Evolutionary conservation across 2,329 filamentous ascomycete species (phyloP).

Genomic region (Anthostomella pinea): DNA sequence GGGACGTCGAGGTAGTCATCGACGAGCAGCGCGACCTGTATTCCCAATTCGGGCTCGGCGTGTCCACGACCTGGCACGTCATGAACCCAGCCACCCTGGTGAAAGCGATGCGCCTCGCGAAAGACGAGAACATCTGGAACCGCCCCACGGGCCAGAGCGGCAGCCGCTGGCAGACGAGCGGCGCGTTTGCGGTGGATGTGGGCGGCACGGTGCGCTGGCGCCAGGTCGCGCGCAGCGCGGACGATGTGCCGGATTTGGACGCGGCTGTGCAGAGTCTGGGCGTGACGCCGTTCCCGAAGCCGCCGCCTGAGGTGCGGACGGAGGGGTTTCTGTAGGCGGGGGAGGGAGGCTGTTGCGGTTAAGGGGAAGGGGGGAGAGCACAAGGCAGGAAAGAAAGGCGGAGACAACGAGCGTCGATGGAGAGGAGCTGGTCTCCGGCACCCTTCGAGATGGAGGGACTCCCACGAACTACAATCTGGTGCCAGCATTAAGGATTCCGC

Average conservation of each 20-base stretch:
- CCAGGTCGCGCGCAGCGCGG: constrained; percentile 44
- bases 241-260: constrained; percentile 53
- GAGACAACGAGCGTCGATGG: no score
- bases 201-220: constrained; percentile 53
- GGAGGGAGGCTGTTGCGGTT: not conserved
- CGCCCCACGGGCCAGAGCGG: constrained; percentile 63
- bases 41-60: constrained; percentile 63
- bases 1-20: constrained; percentile 56
- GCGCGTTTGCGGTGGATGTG: constrained; percentile 59
- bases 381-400: not conserved
- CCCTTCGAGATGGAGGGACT: no score
- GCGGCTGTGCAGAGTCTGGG: constrained; percentile 41
- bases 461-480: no score
- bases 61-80: constrained; percentile 60
- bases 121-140: constrained; percentile 64
- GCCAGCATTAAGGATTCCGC: no score
- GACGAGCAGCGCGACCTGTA: constrained; percentile 61
- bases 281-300: constrained; percentile 45
- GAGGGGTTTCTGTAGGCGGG: constrained; percentile 25
- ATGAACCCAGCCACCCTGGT: constrained; percentile 57
- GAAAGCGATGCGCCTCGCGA: constrained; percentile 55
- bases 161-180: constrained; percentile 65
- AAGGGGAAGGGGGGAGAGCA: not conserved
- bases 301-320: constrained; percentile 24
- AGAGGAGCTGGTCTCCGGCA: no score